Evolutionary conservation across 176 grass and related monocot genomes (phyloP).

Genomic region (Calamus simplicifolius): DNA sequence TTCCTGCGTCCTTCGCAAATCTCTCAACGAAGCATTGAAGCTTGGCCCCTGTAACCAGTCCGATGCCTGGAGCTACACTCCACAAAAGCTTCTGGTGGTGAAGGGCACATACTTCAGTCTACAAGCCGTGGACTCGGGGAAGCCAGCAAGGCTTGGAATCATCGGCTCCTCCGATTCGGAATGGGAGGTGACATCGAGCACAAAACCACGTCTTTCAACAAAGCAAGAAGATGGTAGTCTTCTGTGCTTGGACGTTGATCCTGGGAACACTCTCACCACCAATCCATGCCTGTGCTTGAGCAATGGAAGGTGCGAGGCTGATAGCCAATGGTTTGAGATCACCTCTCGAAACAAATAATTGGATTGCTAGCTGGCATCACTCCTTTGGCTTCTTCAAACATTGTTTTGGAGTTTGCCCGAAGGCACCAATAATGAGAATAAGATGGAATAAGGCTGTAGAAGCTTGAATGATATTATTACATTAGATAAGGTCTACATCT

Average conservation of each 20-base stretch:
- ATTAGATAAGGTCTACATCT: too few species aligned
- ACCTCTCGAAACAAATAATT: slow-evolving; percentile 1
- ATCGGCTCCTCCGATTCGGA: slow-evolving; percentile 23
- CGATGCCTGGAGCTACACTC: slow-evolving; percentile 25
- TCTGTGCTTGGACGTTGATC: slow-evolving; percentile 28
- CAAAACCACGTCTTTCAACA: slow-evolving; percentile 3
- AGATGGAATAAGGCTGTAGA: too few species aligned
- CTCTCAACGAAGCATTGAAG: slow-evolving; percentile 1
- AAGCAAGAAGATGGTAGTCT: neutral
- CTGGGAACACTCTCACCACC: slow-evolving; percentile 17
- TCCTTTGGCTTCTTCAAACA: neutral
- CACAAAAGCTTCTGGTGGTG: slow-evolving; percentile 27
- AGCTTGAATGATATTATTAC: too few species aligned
- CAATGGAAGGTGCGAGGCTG: neutral
- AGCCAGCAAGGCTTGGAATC: slow-evolving; percentile 17
- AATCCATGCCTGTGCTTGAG: slow-evolving; percentile 19
- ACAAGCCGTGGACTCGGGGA: slow-evolving; percentile 3
- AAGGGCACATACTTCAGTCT: slow-evolving; percentile 33
- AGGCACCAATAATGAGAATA: too few species aligned
- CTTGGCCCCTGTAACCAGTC: slow-evolving; percentile 21
- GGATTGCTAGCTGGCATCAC: neutral
- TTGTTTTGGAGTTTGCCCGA: too few species aligned
- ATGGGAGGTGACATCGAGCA: slow-evolving; percentile 18
- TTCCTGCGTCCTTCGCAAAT: slow-evolving; percentile 17
- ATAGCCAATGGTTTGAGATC: slow-evolving; percentile 25